Base-by-base conservation (phyloP, 2,329 filamentous ascomycete species). In the Blastomyces silverae region DNA sequence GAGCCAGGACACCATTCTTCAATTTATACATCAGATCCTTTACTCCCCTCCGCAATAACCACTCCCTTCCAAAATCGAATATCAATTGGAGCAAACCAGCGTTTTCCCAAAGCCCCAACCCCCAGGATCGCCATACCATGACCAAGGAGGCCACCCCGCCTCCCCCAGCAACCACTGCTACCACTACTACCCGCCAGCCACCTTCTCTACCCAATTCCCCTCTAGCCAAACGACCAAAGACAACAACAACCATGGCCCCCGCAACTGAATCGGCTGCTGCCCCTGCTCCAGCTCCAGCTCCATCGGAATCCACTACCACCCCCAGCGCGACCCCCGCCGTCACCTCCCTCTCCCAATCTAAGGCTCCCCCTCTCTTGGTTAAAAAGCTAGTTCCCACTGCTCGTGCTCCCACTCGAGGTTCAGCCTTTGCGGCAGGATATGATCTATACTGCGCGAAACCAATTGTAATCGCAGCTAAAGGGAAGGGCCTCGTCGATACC, bases 341-440 rank as follows among this genome's bases (percentile, higher is more conserved):
- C 39, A 74, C 77, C 62, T 72, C 75, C n/a, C 71, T 76, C 73
- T 68, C 77, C 68, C 73, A 79, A 56, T 58, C 70, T 70, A 73
- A 77, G 2, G 69, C 76, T 44, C 87, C 87, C n/a, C 80, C 88
- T 2, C 84, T 96, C 62, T 85, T 91, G 67, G 87, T 99, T 79
- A 93, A 97, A 83, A 92, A 95, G 78, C 87, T 97, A 66, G 89
- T 89, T 10, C 81, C 87, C 48, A 86, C 88, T 68, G 94, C 89
- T n/a, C 85, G 84, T 58, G 83, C 92, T 31, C 94, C 94, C 13
- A 97, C 91, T 0, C 87, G 93, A 64, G 94, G 94, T 70, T 95
- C 90, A 69, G 89, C 87, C 62, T 92, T 90, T 73, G 91, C 94
- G 0, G 94, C 94, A 0, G 94, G 94, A 46, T 97, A 97, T 79